Evolutionary conservation across 2,329 filamentous ascomycete species (phyloP), one percentile per base, ranked within the genome.

Genomic region (Penicillium sp.): DNA sequence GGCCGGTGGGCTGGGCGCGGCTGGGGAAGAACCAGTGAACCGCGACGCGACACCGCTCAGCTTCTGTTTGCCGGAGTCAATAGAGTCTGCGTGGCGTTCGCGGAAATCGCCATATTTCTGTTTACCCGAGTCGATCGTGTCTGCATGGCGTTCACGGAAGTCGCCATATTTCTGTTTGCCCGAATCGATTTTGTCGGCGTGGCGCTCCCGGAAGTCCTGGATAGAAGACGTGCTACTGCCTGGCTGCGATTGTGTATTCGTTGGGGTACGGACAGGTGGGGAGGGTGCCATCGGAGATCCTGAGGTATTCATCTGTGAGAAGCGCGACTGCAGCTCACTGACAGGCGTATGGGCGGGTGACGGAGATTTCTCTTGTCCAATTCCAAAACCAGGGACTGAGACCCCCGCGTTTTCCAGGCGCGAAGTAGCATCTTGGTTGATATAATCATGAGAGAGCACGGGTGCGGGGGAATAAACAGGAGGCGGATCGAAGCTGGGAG

Each of bases 311-410:
- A 85, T 74, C 55, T 76, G 79, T 27, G 80, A 78, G 70, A 91
- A 91, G 32, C 86, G 81, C 23, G 84, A 83, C 66, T 90, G 87
- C 0, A 93, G 75, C 65, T 89, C 85, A 59, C 79, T 83, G 53
- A 90, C 73, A 41, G 86, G 84, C 7, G 66, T 59, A 27, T 53
- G 47, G 14, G 53, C 58, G 13, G 61, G 68, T 57, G 64, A 51
- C 29, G 16, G 54, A 7, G 52, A 61, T 74, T 43, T 67, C 30
- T 54, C 55, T 48, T 62, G 60, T 4, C 84, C 86, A 57, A 96
- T 95, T 5, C 88, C 88, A 4, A 96, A 77, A 0, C 82, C 88
- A 0, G 91, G 87, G 0, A 96, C 90, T 0, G 86, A 89, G 6
- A 96, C 79, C 1, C 91, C 91, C 1, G 89, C 86, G 35, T 84